A percentile compares a stretch with the other conserved stretches of the same genome.
These are phyloP conservation scores for Zygoascus flipseniorum DNA, from an alignment of 805 yeast genomes.

Conservation along the genomic window DNA sequence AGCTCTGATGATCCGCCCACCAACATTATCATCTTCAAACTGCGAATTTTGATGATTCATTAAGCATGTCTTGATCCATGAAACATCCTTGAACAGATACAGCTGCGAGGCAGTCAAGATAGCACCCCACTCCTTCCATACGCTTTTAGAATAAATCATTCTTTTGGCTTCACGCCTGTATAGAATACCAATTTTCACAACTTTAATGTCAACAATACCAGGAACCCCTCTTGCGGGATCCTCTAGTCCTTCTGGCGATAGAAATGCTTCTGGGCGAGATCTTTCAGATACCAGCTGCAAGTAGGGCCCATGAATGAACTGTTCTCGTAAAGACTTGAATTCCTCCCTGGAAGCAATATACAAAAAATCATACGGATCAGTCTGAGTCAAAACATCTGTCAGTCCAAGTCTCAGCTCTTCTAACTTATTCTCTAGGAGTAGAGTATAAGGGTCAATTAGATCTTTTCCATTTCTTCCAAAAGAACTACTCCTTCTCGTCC, in stretches of 20 bases:
- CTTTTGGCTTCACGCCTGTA: conserved; percentile 28
- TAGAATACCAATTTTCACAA: conserved; percentile 32
- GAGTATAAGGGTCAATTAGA: conserved; percentile 30
- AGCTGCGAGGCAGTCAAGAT: conserved; percentile 34
- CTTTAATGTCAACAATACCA: conserved; percentile 30
- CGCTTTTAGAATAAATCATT: conserved; percentile 22
- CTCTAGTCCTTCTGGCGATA: conserved; percentile 18
- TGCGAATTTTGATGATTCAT: conserved; percentile 2
- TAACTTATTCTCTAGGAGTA: conserved; percentile 28
- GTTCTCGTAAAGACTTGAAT: conserved; percentile 20
- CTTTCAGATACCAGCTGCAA: conserved; percentile 31
- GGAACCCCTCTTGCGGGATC: conserved; percentile 24
- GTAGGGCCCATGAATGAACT: conserved; percentile 25
- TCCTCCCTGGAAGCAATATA: conserved; percentile 17
- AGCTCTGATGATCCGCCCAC: conserved; percentile 18
- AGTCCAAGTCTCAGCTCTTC: conserved; percentile 28
- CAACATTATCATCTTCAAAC: not conserved
- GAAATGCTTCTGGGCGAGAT: conserved; percentile 31
- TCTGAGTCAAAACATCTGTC: conserved; percentile 16
- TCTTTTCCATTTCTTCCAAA: conserved; percentile 20
- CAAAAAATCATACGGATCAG: conserved; percentile 24
- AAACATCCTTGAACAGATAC: conserved; percentile 32
- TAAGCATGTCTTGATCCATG: conserved; percentile 26
- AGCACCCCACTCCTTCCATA: conserved; percentile 36
- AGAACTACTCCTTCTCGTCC: conserved; percentile 23